Evolutionary conservation across 352 stramenopile species (phyloP), one percentile per base, ranked within the genome.

Genomic region (Globisporangium camurandrum): DNA sequence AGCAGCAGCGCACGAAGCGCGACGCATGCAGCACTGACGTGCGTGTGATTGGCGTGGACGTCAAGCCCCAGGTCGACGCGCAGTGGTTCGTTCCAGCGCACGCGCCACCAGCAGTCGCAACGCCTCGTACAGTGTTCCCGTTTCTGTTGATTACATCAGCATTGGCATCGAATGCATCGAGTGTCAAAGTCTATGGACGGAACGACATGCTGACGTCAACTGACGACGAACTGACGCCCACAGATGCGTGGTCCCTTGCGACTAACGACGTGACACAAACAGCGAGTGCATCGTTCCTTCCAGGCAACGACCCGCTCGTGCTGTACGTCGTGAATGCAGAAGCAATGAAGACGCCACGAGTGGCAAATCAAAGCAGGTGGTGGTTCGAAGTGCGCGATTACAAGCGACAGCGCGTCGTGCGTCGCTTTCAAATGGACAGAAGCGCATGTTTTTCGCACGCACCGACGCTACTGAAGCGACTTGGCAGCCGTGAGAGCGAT

Each of bases 381-480:
- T 57, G 62, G 27, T 31, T 80, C 16, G 67, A 72, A 31, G 33
- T 80, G 31, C 69, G 69, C n/a, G 64, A 77, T 38, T 77, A 66
- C 22, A 7, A 47, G 5, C 57, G 71, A 34, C 56, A 56, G 11
- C 9, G 39, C 24, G 52, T 66, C 23, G 49, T 67, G 0, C 62
- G 62, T 28, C 62, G 64, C 2, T 42, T 77, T 12, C 34, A 51
- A n/a, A 48, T 80, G 3, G 49, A 46, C 12, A 2, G n/a, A n/a
- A 36, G 19, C 16, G 20, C 9, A 23, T 14, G 6, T 9, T 23
- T 11, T 7, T 42, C 48, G 9, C 37, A 54, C 22, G 0, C 10
- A 39, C 57, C 24, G 11, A 41, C 4, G n/a, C 17, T 42, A 51
- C 26, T 20, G 44, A 36, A 19, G 47, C 54, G 54, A 23, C 30